Evolutionary conservation across 1,139 yeast genomes (phyloP), one percentile per base, ranked within the genome.

Genomic region (Debaryomyces fabryi): DNA sequence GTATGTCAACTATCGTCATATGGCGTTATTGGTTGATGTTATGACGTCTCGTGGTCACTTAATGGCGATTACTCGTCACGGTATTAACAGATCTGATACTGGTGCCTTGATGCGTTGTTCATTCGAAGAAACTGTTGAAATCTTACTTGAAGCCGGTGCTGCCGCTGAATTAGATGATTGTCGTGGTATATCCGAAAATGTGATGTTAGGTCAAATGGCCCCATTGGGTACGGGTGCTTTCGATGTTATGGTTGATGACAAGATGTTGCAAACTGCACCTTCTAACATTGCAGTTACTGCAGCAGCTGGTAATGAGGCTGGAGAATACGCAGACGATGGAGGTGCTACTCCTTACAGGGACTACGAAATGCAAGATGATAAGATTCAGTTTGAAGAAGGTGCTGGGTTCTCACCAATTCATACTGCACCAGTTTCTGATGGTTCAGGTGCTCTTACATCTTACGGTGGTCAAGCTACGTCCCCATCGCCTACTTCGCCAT

Each of bases 41-140:
- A 95, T 95, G 99, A 95, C 99, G 1, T 88, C 96, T 43, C 88
- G 97, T 69, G 99, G 99, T 64, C 97, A 93, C 65, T 80, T 95
- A 71, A 93, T 95, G 90, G 98, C 99, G 33, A 93, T 95, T 61
- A 93, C 99, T 46, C 96, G 99, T 81, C 99, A 93, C 68, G 99
- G 99, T 82, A 93, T 95, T 71, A 95, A 95, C 70, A 86, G 99
- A 74, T 89, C 96, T 33, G 97, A 93, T 58, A 95, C 99, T 30
- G 99, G 99, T 74, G 99, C 99, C 1, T 80, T 95, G 65, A 95
- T 95, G 99, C 85, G 99, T 72, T 93, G 97, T 77, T 93, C 99
- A 45, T 95, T 95, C 76, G 99, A 95, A 75, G 99, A 95, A 71
- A 95, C 99, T 2, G 99, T 93, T 37, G 99, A 95, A 74, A 93